Evolutionary conservation across 768 basidiomycete genomes (phyloP).

Genomic region (Hortiboletus campestris): DNA sequence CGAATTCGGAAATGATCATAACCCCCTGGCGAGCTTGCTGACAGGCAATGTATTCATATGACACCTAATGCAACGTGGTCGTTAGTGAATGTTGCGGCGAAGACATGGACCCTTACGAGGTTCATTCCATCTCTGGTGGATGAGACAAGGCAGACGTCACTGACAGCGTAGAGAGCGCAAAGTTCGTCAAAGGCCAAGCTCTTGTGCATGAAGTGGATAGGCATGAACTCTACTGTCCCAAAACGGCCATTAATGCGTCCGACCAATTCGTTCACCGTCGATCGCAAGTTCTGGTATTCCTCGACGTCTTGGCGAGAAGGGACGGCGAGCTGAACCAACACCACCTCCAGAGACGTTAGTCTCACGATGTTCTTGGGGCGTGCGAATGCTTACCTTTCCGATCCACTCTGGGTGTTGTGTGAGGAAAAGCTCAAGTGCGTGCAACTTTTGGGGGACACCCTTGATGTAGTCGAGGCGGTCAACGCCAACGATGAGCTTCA

Average conservation of each 20-base stretch:
- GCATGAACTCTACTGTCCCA: conserved; percentile 99
- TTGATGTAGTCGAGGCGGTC: conserved; percentile 99
- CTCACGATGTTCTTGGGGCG: not conserved
- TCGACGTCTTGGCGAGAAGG: conserved; percentile 98
- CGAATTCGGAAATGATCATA: conserved; percentile 98
- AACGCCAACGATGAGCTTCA: conserved; percentile 97
- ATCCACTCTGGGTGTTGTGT: conserved; percentile 99
- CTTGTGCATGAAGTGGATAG: conserved; percentile 99
- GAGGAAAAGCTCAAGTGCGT: conserved; percentile 94
- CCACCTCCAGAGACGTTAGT: conserved; percentile 54
- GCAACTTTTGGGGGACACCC: conserved; percentile 97
- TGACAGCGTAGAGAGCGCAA: conserved; percentile 95
- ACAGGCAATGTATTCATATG: conserved; percentile 97
- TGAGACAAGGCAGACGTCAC: conserved; percentile 94
- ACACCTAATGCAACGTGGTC: conserved; percentile 59
- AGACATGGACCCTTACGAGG: conserved; percentile 55
- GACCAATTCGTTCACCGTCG: conserved; percentile 96
- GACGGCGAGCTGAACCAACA: conserved; percentile 94
- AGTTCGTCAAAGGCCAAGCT: conserved; percentile 90
- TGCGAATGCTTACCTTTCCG: conserved; percentile 66
- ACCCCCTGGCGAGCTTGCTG: conserved; percentile 91
- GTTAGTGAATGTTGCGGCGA: conserved; percentile 5
- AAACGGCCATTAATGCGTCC: conserved; percentile 98
- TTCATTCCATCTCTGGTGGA: conserved; percentile 99
- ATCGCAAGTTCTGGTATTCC: conserved; percentile 96